Base-by-base conservation (phyloP, 2,329 filamentous ascomycete genomes). In the Mariannaea sp. region DNA sequence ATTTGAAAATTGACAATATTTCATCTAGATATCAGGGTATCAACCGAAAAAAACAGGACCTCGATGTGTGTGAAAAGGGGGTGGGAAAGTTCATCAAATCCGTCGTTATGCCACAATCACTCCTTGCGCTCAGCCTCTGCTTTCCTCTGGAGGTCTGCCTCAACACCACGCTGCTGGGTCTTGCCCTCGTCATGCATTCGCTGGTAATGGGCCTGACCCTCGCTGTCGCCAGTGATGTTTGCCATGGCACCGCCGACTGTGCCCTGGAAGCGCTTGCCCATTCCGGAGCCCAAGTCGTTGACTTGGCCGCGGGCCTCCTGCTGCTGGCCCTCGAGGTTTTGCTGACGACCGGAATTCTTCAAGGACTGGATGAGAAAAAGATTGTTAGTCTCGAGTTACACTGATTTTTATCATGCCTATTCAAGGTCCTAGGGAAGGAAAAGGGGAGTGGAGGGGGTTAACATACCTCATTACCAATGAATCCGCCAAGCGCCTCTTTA, bases 221-320 rank as follows among this genome's bases (percentile, higher is more conserved):
- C 72, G 41, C 78, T 76, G 70, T 95, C 86, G 14, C 92, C 92
- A 2, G 85, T 89, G 12, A 95, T 49, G 20, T 83, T 82, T n/a
- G 91, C 84, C 24, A 89, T 79, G 1, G 87, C 85, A 32, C 83
- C 79, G 1, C 91, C 90, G 4, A 96, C 63, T 1, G 87, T 78
- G 9, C 92, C 92, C 38, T 84, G 77, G 20, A 87, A 80, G n/a
- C 89, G 84, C 66, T 87, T 80, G 26, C 77, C 74, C 13, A 87
- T 71, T 7, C 92, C 93, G 5, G 86, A 84, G 24, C 68, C 66
- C 35, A 88, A 79, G 69, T 97, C 92, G 54, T 75, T 85, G 39
- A 94, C 66, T 74, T 96, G 92, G 13, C 92, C 92, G 69, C 87
- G 81, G 5, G 91, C 90, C 74, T 97, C 90, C 71, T 92, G 86